Conservation (phyloP, 345 rosid genomes). For the Ricinus communis region DNA sequence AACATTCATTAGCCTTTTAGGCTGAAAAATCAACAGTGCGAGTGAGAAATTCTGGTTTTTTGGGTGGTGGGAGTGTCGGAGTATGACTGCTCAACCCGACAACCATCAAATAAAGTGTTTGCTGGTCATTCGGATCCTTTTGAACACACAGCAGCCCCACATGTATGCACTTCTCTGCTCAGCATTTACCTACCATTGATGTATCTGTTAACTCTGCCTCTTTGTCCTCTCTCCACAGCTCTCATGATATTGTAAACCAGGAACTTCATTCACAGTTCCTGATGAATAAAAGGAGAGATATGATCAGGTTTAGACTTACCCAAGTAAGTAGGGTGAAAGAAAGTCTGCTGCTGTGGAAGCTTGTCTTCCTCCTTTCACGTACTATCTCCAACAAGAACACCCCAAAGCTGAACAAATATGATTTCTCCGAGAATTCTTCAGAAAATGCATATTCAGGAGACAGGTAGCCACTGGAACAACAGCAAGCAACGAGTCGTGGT, state of each 20-base stretch:
- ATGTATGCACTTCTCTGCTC: constrained; percentile 9
- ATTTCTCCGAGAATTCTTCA: constrained; percentile 14
- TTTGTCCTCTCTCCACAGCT: constrained; percentile 8
- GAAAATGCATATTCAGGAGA: constrained; percentile 18
- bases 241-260: neutral
- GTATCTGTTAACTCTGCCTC: constrained; percentile 3
- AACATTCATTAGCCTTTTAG: neutral
- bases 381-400: constrained; percentile 13
- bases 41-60: constrained; percentile 4
- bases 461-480: constrained; percentile 13
- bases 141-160: constrained; percentile 16
- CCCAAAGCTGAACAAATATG: constrained; percentile 21
- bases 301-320: neutral
- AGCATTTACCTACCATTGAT: neutral
- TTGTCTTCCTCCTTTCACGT: constrained; percentile 5
- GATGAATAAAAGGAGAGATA: neutral
- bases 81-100: neutral
- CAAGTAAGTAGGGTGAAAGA: neutral
- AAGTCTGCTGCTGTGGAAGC: constrained; percentile 8
- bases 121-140: constrained; percentile 5
- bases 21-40: neutral
- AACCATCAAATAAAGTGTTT: constrained; percentile 9
- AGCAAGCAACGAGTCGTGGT: neutral
- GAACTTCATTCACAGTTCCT: neutral
- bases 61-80: neutral